phyloP scores from a whole-genome alignment of 23 red algal species.

The Gracilaria caudata region DNA sequence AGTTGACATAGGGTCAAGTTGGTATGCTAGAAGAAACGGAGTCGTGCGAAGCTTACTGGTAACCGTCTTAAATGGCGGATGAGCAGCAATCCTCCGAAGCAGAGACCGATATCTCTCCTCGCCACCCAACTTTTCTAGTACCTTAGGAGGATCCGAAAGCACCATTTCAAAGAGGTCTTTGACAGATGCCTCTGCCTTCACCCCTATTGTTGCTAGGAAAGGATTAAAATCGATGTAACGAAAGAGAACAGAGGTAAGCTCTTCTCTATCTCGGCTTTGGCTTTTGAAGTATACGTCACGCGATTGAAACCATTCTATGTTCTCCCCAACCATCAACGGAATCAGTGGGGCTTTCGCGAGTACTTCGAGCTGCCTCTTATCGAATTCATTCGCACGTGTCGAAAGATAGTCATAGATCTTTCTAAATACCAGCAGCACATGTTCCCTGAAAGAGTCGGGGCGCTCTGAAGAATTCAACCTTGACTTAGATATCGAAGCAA shows the following conservation, averaged over 20 bases:
- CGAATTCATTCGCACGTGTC: constrained; percentile 39
- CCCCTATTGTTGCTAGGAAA: constrained; percentile 56
- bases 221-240: constrained; percentile 30
- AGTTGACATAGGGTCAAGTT: background rate
- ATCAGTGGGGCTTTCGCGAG: constrained; percentile 42
- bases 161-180: constrained; percentile 40
- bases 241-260: constrained; percentile 20
- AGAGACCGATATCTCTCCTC: constrained; percentile 30
- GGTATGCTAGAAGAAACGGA: constrained; percentile 46
- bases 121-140: constrained; percentile 44
- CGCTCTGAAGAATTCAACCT: background rate
- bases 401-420: constrained; percentile 44
- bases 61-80: constrained; percentile 13
- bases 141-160: constrained; percentile 25
- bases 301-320: constrained; percentile 37
- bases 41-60: constrained; percentile 19
- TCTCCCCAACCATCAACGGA: constrained; percentile 10
- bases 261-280: background rate
- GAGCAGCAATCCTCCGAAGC: constrained; percentile 43
- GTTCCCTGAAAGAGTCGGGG: background rate
- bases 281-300: constrained; percentile 44
- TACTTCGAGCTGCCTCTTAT: constrained; percentile 2
- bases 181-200: constrained; percentile 35
- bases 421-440: constrained; percentile 30
- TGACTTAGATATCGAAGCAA: constrained; percentile 36